Conservation (phyloP, 768 basidiomycete species). For the Boletus vermiculosoides region DNA sequence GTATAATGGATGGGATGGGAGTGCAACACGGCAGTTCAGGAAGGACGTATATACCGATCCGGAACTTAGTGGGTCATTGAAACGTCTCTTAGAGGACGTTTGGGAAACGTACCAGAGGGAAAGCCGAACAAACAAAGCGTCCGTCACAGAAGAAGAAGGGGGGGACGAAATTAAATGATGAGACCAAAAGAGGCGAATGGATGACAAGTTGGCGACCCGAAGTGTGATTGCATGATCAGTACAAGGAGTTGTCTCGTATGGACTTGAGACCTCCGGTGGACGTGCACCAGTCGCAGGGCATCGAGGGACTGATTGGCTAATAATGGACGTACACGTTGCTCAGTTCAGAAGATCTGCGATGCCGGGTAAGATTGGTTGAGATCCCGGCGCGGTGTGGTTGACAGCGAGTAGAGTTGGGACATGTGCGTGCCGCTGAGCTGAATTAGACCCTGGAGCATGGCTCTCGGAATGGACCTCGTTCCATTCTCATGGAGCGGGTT, state of each 20-base stretch:
- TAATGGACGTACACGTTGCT: slow-evolving; percentile 20
- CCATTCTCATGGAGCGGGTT: slow-evolving; percentile 29
- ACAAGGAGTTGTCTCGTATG: slow-evolving; percentile 23
- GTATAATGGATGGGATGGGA: slow-evolving; percentile 23
- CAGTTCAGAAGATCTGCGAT: slow-evolving; percentile 27
- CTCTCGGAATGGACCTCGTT: slow-evolving; percentile 24
- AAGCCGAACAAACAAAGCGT: slow-evolving; percentile 28
- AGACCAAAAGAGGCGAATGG: slow-evolving; percentile 27
- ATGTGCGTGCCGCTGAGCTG: slow-evolving; percentile 25
- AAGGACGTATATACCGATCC: slow-evolving; percentile 30
- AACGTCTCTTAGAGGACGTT: slow-evolving; percentile 24
- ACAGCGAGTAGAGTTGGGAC: slow-evolving; percentile 13
- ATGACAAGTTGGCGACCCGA: slow-evolving; percentile 25
- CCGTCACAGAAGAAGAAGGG: slow-evolving; percentile 32
- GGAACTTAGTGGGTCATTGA: slow-evolving; percentile 31
- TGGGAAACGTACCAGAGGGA: slow-evolving; percentile 26
- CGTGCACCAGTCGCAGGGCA: slow-evolving; percentile 12
- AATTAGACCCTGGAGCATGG: slow-evolving; percentile 29
- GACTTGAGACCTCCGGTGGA: slow-evolving; percentile 24
- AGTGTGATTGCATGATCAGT: slow-evolving; percentile 26
- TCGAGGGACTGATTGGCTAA: slow-evolving; percentile 21
- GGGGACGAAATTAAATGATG: slow-evolving; percentile 32
- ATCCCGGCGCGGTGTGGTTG: slow-evolving; percentile 20
- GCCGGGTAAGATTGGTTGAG: slow-evolving; percentile 12
- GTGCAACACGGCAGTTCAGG: slow-evolving; percentile 9